Percentiles rank a stretch among this genome's conserved stretches.
Evolutionary conservation across 768 basidiomycete species (phyloP).

Genomic region (Pisolithus sp.): DNA sequence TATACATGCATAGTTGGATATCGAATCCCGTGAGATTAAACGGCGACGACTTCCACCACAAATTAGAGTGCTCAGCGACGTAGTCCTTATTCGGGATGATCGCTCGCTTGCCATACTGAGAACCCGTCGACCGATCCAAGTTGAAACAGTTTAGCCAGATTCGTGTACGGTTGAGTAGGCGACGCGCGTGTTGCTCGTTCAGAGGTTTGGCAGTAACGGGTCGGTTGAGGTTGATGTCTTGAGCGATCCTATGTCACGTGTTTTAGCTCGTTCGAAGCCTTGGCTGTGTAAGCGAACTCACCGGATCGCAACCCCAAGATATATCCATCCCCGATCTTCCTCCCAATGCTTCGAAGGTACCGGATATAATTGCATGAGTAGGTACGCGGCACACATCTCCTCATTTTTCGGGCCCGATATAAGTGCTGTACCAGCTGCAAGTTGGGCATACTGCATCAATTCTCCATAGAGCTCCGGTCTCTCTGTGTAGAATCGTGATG

Average conservation of each 20-base stretch:
- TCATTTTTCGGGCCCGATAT: slow-evolving; percentile 75
- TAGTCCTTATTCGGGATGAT: slow-evolving; percentile 76
- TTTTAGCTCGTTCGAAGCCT: background rate
- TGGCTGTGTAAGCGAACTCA: slow-evolving; percentile 21
- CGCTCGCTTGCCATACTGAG: slow-evolving; percentile 83
- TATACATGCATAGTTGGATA: slow-evolving; percentile 75
- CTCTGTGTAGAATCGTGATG: slow-evolving; percentile 73
- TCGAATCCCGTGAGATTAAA: slow-evolving; percentile 72
- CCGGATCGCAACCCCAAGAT: slow-evolving; percentile 86
- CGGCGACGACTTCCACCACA: slow-evolving; percentile 65
- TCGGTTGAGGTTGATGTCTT: slow-evolving; percentile 82
- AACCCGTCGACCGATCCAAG: slow-evolving; percentile 81
- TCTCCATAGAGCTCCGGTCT: slow-evolving; percentile 65
- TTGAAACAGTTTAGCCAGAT: slow-evolving; percentile 91
- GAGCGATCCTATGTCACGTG: slow-evolving; percentile 58
- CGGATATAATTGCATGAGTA: slow-evolving; percentile 70
- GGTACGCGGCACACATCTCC: slow-evolving; percentile 81
- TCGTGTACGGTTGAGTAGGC: slow-evolving; percentile 84
- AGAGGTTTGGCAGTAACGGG: slow-evolving; percentile 65
- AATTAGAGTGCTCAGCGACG: slow-evolving; percentile 60
- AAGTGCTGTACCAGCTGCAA: slow-evolving; percentile 70
- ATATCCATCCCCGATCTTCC: slow-evolving; percentile 86
- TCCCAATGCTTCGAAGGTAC: slow-evolving; percentile 77
- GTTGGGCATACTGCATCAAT: slow-evolving; percentile 69
- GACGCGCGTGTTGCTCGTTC: slow-evolving; percentile 76